Evolutionary conservation across 1,284 basidiomycete genomes (phyloP).

Genomic region (Irpex lacteus): DNA sequence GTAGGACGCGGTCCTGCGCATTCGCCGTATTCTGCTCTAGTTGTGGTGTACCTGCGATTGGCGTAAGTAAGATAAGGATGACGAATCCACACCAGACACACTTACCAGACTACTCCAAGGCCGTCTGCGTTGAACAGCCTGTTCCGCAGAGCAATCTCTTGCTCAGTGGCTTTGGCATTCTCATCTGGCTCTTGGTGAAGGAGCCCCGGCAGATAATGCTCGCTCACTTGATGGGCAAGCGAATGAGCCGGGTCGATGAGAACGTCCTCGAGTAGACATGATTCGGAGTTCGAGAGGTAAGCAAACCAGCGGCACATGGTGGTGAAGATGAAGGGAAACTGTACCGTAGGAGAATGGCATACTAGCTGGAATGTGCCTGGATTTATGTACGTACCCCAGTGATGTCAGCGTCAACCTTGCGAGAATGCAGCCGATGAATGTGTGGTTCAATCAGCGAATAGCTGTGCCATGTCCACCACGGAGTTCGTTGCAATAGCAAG

Average conservation of each 20-base stretch:
- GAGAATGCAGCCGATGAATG: too few species aligned
- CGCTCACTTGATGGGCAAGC: constrained; percentile 35
- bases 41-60: constrained; percentile 22
- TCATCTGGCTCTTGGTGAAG: constrained; percentile 25
- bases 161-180: constrained; percentile 16
- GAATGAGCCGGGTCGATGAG: constrained; percentile 32
- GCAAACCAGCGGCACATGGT: constrained; percentile 36
- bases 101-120: constrained; percentile 27
- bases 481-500: too few species aligned
- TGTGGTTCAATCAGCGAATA: too few species aligned
- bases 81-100: neutral
- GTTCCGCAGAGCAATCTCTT: constrained; percentile 28
- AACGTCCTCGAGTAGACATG: constrained; percentile 35
- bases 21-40: constrained; percentile 28
- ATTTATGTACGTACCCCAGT: too few species aligned
- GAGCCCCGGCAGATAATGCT: constrained; percentile 33
- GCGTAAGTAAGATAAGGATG: neutral
- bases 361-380: too few species aligned
- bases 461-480: too few species aligned
- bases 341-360: neutral
- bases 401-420: too few species aligned
- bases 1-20: constrained; percentile 28
- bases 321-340: neutral
- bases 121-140: constrained; percentile 31
- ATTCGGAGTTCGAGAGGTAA: constrained; percentile 34